Evolutionary conservation across 495 filamentous ascomycete species (phyloP).

Genomic region (Penicillium herquei): DNA sequence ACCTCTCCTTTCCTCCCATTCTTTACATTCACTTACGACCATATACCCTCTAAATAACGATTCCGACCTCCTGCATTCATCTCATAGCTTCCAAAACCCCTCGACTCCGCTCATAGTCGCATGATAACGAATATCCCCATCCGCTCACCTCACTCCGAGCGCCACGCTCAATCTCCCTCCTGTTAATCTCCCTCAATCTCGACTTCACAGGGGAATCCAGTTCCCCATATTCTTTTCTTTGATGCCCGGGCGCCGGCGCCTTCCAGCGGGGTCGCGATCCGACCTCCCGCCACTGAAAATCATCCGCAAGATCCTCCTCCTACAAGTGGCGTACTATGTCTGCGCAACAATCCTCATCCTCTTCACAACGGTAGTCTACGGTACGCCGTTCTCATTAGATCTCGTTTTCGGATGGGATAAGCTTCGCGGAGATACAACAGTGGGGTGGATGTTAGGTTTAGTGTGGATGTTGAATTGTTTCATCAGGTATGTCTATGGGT

Average conservation of each 20-base stretch:
- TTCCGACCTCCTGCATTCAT: no score
- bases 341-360: conserved; percentile 72
- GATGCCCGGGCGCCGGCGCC: conserved; percentile 76
- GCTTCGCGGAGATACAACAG: conserved; percentile 84
- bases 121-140: conserved; percentile 3
- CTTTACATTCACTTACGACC: neutral
- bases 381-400: conserved; percentile 65
- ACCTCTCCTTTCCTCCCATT: neutral
- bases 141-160: conserved; percentile 6
- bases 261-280: conserved; percentile 73
- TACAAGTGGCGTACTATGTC: conserved; percentile 85
- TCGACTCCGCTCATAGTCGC: no score
- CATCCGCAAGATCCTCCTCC: conserved; percentile 76
- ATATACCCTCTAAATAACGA: no score
- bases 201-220: neutral
- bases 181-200: no score
- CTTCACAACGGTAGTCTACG: conserved; percentile 85
- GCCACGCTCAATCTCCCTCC: conserved; percentile 5
- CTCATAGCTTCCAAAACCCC: no score
- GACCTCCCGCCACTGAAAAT: conserved; percentile 85
- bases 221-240: conserved; percentile 23
- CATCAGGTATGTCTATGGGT: conserved; percentile 57
- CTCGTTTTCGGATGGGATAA: conserved; percentile 77
- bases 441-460: conserved; percentile 87
- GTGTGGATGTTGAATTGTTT: conserved; percentile 81